These are phyloP conservation scores for Cupressus sempervirens DNA, from an alignment of 75 land plant genomes.

Conservation along the genomic window DNA sequence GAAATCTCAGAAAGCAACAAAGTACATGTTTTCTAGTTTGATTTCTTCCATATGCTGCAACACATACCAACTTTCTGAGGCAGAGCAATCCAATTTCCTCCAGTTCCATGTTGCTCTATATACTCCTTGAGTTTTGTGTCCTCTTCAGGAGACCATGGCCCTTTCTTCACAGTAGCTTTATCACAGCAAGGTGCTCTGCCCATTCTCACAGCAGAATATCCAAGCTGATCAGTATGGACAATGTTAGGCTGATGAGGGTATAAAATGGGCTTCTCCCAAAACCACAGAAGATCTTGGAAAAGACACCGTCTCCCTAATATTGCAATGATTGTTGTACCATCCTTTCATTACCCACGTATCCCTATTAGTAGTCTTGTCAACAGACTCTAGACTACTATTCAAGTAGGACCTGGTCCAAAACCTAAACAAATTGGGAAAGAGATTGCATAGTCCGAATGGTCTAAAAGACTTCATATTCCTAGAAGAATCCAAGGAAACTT, in stretches of 20 bases:
- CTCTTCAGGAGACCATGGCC: conserved; percentile 59
- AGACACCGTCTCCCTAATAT: background rate
- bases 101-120: conserved; percentile 56
- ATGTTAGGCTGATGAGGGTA: background rate
- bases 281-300: background rate
- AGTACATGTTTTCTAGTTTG: background rate
- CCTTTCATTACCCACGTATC: background rate
- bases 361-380: background rate
- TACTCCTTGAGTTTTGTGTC: conserved; percentile 49
- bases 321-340: background rate
- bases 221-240: background rate
- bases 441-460: too few relatives aligned
- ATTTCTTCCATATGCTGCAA: too few relatives aligned
- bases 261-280: background rate
- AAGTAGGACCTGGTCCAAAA: background rate
- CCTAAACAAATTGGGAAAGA: background rate
- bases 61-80: conserved; percentile 32
- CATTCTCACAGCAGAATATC: conserved; percentile 10
- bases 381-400: background rate
- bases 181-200: conserved; percentile 53
- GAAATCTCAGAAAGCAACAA: background rate
- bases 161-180: conserved; percentile 60
- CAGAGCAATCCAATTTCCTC: conserved; percentile 53
- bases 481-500: background rate
- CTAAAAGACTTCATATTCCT: background rate